Conservation (phyloP, 192 early-diverging fungal species). For the Podila minutissima region DNA sequence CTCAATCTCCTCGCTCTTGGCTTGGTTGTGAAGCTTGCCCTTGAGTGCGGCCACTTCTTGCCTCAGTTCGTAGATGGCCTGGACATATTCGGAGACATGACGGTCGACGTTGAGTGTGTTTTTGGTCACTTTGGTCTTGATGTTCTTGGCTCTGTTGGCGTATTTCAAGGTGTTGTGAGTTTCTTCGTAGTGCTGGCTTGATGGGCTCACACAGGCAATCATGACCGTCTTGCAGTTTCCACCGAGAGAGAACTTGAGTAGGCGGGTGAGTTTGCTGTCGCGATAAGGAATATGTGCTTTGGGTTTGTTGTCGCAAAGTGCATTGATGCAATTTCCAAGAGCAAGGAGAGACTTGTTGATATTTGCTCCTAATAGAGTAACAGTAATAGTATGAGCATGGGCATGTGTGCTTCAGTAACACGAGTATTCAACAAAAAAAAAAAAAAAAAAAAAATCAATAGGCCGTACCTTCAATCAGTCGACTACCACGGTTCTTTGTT, state of each 20-base stretch:
- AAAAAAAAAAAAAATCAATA: neutral
- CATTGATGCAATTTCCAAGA: conserved; percentile 96
- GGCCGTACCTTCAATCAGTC: conserved; percentile 69
- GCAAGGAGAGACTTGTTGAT: conserved; percentile 96
- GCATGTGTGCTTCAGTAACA: neutral
- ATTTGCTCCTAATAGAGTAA: conserved; percentile 73
- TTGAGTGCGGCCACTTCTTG: conserved; percentile 67
- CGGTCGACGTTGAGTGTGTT: conserved; percentile 68
- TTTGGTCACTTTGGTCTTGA: conserved; percentile 89
- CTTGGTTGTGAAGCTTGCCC: conserved; percentile 42
- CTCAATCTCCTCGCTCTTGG: conserved; percentile 17
- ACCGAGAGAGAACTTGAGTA: conserved; percentile 96
- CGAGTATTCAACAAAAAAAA: neutral
- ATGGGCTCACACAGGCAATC: conserved; percentile 92
- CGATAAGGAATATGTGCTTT: conserved; percentile 94
- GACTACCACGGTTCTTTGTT: conserved; percentile 86
- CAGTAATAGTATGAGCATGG: neutral
- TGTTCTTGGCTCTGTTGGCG: conserved; percentile 95
- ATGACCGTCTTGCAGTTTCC: conserved; percentile 97
- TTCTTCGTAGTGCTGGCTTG: conserved; percentile 87
- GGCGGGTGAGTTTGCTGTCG: conserved; percentile 96
- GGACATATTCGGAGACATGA: conserved; percentile 69
- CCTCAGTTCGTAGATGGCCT: conserved; percentile 67
- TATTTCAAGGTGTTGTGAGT: conserved; percentile 97
- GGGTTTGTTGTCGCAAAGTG: conserved; percentile 83